phyloP scores from a whole-genome alignment of 345 rosid species.

The Erucastrum elatum region DNA sequence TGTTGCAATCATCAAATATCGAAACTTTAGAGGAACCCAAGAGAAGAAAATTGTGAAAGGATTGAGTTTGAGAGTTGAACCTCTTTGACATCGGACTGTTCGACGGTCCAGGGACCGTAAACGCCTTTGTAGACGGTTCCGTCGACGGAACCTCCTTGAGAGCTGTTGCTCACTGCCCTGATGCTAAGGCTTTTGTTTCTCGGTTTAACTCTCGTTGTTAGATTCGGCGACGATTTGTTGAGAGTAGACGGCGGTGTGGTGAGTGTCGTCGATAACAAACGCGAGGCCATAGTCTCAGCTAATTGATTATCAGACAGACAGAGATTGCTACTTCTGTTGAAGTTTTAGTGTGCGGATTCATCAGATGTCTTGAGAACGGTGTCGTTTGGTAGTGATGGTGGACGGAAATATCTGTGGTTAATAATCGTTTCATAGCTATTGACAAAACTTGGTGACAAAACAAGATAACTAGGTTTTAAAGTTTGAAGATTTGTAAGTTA shows the following conservation, averaged over 20 bases:
- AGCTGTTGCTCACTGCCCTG: conserved; percentile 53
- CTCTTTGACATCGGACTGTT: conserved; percentile 81
- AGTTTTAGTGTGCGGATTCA: not conserved
- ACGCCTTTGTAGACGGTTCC: conserved; percentile 65
- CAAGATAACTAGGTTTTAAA: too few relatives aligned
- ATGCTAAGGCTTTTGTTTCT: conserved; percentile 34
- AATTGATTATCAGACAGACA: not conserved
- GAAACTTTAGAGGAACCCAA: not conserved
- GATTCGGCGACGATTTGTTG: not conserved
- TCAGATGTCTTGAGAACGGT: not conserved
- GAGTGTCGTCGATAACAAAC: conserved; percentile 41
- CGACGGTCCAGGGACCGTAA: conserved; percentile 87
- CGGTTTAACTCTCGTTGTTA: not conserved
- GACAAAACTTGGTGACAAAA: too few relatives aligned
- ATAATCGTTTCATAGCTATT: not conserved
- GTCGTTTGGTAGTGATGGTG: not conserved
- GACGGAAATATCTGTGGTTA: not conserved
- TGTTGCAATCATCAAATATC: not conserved
- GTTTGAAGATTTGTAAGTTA: too few relatives aligned
- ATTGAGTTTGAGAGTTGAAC: conserved; percentile 29
- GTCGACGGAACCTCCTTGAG: conserved; percentile 47
- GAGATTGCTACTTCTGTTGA: not conserved
- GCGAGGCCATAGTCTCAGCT: conserved; percentile 41
- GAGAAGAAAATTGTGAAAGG: too few relatives aligned
- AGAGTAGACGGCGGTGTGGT: conserved; percentile 17